Conservation (phyloP, 1,284 basidiomycete species). For the Chalciporus sp. region DNA sequence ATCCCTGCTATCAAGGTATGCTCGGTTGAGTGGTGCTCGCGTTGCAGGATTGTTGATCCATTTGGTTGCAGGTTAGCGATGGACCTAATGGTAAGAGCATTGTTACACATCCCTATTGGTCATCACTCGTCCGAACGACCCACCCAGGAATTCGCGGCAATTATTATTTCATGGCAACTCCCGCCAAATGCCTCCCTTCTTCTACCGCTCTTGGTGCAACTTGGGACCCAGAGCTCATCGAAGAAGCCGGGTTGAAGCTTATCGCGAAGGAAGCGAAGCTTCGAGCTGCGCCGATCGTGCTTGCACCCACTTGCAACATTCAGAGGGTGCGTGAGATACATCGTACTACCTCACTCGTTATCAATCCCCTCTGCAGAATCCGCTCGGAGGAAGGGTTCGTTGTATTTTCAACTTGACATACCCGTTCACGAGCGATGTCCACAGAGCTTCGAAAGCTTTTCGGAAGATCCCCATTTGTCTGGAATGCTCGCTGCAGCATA, state of each 20-base stretch:
- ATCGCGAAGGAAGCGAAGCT: conserved; percentile 65
- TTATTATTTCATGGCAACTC: conserved; percentile 66
- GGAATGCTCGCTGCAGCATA: conserved; percentile 74
- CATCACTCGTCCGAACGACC: no score
- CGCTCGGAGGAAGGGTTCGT: conserved; percentile 70
- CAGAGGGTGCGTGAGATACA: no score
- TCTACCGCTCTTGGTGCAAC: conserved; percentile 77
- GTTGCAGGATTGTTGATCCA: conserved; percentile 4
- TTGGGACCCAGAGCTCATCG: conserved; percentile 69
- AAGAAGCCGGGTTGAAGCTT: conserved; percentile 62
- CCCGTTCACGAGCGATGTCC: no score
- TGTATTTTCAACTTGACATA: no score
- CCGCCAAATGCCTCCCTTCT: conserved; percentile 62
- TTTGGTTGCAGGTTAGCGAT: conserved; percentile 61
- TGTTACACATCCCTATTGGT: neutral
- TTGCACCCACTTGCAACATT: conserved; percentile 82
- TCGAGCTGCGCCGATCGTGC: conserved; percentile 65
- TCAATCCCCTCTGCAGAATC: conserved; percentile 52
- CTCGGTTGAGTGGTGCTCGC: no score
- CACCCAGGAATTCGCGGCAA: no score
- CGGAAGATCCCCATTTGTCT: conserved; percentile 77
- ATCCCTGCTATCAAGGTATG: conserved; percentile 76
- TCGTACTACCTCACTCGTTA: no score
- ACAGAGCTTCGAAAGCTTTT: no score
- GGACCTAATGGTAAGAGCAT: conserved; percentile 62